phyloP scores from a whole-genome alignment of 176 grass and related monocot genomes.

The Cymbopogon citratus region DNA sequence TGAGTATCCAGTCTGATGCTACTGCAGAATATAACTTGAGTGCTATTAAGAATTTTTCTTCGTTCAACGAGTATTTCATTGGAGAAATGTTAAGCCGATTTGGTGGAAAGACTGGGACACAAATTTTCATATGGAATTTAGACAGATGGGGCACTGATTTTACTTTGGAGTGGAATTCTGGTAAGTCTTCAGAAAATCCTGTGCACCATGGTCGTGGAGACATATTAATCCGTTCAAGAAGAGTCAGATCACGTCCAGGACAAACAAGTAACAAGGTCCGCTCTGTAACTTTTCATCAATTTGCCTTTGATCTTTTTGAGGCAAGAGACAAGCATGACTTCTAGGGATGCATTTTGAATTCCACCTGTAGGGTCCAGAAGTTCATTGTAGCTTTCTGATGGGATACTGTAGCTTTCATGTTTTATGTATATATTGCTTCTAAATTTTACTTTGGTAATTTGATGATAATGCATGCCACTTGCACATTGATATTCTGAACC shows the following conservation, averaged over 20 bases:
- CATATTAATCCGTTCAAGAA: constrained; percentile 79
- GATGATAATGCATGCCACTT: constrained; percentile 2
- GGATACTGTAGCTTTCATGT: constrained; percentile 7
- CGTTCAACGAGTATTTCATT: constrained; percentile 89
- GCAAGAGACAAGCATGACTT: not conserved
- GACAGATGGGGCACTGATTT: constrained; percentile 76
- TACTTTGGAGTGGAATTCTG: constrained; percentile 67
- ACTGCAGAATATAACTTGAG: constrained; percentile 58
- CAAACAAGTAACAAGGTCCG: constrained; percentile 59
- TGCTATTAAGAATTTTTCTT: constrained; percentile 75
- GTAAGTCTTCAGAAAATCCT: constrained; percentile 28
- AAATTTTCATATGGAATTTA: constrained; percentile 92
- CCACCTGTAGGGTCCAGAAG: not conserved
- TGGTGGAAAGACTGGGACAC: constrained; percentile 70
- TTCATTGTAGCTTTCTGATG: not conserved
- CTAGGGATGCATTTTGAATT: not conserved
- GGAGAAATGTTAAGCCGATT: constrained; percentile 71
- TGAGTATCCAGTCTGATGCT: constrained; percentile 58
- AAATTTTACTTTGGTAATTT: not conserved
- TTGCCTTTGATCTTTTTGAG: not conserved
- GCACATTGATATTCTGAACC: not conserved
- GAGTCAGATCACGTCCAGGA: constrained; percentile 58
- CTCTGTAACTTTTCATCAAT: not conserved
- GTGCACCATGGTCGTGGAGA: constrained; percentile 35
- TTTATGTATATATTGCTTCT: not conserved